phyloP scores from a whole-genome alignment of 2,329 filamentous ascomycete genomes.

The Eutypella sp. region DNA sequence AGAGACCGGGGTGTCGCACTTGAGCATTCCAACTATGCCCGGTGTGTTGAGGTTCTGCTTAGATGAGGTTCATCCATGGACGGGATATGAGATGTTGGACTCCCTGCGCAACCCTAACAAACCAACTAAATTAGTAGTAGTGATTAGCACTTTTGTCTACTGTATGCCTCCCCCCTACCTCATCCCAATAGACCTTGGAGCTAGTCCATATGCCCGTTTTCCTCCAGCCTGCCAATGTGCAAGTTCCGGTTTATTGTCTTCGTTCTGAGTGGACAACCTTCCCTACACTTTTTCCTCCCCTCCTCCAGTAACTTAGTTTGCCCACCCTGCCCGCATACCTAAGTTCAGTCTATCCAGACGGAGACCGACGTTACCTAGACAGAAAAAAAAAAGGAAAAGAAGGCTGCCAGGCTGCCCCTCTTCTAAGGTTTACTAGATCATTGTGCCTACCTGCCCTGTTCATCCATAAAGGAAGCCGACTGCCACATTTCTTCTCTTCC shows the following conservation, averaged over 20 bases:
- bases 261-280: background rate
- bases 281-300: background rate
- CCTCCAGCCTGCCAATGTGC: background rate
- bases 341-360: too few relatives aligned
- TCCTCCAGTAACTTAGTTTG: background rate
- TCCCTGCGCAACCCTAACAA: too few relatives aligned
- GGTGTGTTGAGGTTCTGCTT: too few relatives aligned
- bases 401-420: slow-evolving; percentile 20
- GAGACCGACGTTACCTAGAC: background rate
- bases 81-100: too few relatives aligned
- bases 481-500: slow-evolving; percentile 26
- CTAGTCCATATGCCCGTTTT: background rate
- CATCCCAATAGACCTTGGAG: background rate
- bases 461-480: slow-evolving; percentile 29
- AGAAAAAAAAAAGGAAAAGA: background rate
- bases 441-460: slow-evolving; percentile 5
- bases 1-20: too few relatives aligned
- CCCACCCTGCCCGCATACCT: background rate
- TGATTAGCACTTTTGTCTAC: too few relatives aligned
- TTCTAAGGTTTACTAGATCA: slow-evolving; percentile 4
- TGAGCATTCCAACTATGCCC: too few relatives aligned
- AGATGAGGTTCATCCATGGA: too few relatives aligned
- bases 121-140: too few relatives aligned
- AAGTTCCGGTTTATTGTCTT: background rate
- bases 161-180: background rate